These are phyloP conservation scores for Bryoerythrophyllum caledonicum DNA, from an alignment of 225 moss, liverwort and hornwort species.

Conservation along the genomic window DNA sequence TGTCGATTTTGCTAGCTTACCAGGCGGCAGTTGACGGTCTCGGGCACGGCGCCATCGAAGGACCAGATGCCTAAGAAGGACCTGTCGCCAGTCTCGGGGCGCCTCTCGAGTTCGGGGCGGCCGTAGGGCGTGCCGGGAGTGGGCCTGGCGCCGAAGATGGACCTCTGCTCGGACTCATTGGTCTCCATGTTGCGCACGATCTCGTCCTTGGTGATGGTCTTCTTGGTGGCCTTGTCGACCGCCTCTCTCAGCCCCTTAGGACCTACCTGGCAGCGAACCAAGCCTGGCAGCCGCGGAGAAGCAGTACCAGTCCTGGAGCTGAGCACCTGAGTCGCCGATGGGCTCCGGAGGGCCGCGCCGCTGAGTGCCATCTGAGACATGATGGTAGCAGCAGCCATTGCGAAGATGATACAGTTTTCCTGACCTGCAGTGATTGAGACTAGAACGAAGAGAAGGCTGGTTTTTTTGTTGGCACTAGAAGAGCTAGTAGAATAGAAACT, in stretches of 20 bases:
- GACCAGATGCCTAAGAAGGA: slow-evolving; percentile 20
- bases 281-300: background rate
- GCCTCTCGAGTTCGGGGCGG: slow-evolving; percentile 18
- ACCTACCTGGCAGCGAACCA: slow-evolving; percentile 26
- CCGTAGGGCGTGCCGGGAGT: slow-evolving; percentile 29
- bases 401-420: too few species aligned
- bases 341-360: background rate
- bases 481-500: background rate
- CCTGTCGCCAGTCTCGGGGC: slow-evolving; percentile 27
- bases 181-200: slow-evolving; percentile 22
- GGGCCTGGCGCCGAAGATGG: slow-evolving; percentile 24
- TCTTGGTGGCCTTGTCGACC: slow-evolving; percentile 26
- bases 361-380: slow-evolving; percentile 4
- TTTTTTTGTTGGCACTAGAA: too few species aligned
- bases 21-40: slow-evolving; percentile 28
- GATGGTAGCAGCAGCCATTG: slow-evolving; percentile 10
- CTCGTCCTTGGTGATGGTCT: slow-evolving; percentile 20
- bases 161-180: slow-evolving; percentile 28
- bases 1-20: background rate
- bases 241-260: slow-evolving; percentile 2
- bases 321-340: background rate
- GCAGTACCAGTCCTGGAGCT: background rate
- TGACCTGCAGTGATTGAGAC: too few species aligned
- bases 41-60: slow-evolving; percentile 28
- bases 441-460: too few species aligned